phyloP scores from a whole-genome alignment of 1,284 basidiomycete genomes.

The Cerioporus squamosus region DNA sequence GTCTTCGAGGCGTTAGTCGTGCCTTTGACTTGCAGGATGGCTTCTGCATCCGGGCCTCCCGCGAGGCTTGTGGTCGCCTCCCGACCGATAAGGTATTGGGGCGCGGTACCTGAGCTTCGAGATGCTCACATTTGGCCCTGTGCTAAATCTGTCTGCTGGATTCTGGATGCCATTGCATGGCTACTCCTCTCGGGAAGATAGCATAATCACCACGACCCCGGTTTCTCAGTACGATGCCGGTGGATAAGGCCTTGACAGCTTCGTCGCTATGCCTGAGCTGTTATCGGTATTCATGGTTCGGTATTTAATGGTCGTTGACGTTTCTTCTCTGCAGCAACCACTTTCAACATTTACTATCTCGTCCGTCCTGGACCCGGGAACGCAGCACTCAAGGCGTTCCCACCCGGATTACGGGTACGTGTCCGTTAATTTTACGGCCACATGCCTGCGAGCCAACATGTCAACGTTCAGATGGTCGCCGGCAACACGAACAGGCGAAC shows the following conservation, averaged over 20 bases:
- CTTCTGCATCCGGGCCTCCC: no score
- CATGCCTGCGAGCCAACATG: neutral
- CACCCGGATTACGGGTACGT: conserved; percentile 30
- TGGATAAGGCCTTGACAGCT: neutral
- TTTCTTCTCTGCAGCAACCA: conserved; percentile 10
- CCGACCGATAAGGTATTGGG: no score
- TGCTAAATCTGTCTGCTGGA: no score
- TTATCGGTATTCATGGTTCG: neutral
- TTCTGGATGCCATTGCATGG: no score
- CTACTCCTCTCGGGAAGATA: no score
- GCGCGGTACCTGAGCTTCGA: no score
- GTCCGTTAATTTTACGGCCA: neutral
- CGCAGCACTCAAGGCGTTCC: conserved; percentile 31
- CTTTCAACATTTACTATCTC: conserved; percentile 35
- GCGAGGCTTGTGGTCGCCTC: no score
- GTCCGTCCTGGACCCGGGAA: conserved; percentile 21
- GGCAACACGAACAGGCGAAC: conserved; percentile 41
- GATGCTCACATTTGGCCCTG: no score
- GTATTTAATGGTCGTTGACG: neutral
- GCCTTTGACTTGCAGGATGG: no score
- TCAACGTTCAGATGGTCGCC: conserved; percentile 42
- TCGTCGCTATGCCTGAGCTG: neutral
- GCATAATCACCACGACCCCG: no score
- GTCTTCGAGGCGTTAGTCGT: no score
- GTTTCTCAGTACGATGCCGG: no score